These are phyloP conservation scores for Fusarium virguliforme DNA, from an alignment of 2,329 filamentous ascomycete species.

Conservation along the genomic window DNA sequence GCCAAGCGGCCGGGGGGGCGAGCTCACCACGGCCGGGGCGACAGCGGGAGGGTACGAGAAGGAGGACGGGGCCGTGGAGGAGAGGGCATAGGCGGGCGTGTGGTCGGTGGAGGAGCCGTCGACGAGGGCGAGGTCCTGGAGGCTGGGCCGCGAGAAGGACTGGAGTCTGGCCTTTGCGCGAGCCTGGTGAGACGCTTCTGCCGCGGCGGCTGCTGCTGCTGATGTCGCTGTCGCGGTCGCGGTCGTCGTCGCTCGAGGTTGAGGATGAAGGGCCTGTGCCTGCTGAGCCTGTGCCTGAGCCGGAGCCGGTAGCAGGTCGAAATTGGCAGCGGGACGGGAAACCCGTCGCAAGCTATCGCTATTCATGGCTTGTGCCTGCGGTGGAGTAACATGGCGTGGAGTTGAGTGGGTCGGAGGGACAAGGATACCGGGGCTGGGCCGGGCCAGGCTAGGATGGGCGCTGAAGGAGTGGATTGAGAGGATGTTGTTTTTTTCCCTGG, in stretches of 20 bases:
- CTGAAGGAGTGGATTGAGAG: conserved; percentile 18
- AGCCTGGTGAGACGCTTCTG: conserved; percentile 32
- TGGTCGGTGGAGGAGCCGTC: conserved; percentile 31
- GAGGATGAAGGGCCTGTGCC: conserved; percentile 28
- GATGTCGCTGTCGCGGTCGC: conserved; percentile 9
- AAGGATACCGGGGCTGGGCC: conserved; percentile 41
- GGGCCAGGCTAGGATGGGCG: conserved; percentile 30
- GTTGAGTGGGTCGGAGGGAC: conserved; percentile 44
- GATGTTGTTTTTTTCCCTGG: conserved; percentile 25
- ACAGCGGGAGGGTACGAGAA: conserved; percentile 42
- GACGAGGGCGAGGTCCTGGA: conserved; percentile 42
- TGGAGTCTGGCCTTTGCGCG: conserved; percentile 42
- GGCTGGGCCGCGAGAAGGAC: conserved; percentile 46
- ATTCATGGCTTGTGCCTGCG: conserved; percentile 48
- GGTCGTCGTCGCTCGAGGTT: conserved; percentile 33
- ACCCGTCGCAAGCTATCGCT: conserved; percentile 50
- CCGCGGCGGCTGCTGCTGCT: conserved; percentile 17
- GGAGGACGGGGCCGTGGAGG: conserved; percentile 40
- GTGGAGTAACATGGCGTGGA: conserved; percentile 52
- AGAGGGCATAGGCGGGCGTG: conserved; percentile 40
- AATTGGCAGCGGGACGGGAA: conserved; percentile 48
- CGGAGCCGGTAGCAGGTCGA: conserved; percentile 43
- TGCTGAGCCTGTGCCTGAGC: conserved; percentile 27
- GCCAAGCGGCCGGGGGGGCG: conserved; percentile 44
- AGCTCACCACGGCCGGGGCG: conserved; percentile 34